Conservation (phyloP, 164 flowering plant species). For the Hamamelis virginiana region DNA sequence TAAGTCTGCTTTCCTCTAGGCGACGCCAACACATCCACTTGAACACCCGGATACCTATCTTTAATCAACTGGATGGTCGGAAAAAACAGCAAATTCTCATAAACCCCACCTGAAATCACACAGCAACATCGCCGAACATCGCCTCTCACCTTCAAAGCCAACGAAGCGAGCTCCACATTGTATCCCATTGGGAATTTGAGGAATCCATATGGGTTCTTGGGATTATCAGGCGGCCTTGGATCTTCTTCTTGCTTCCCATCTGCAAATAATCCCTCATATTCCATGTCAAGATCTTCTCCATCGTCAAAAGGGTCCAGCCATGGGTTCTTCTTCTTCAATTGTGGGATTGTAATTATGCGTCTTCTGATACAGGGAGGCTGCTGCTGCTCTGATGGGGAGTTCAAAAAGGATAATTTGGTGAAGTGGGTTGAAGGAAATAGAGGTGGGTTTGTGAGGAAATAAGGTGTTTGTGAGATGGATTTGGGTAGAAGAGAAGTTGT, state of each 20-base stretch:
- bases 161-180: conserved; percentile 63
- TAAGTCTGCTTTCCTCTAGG: conserved; percentile 76
- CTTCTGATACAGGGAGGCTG: conserved; percentile 16
- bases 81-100: conserved; percentile 80
- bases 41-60: conserved; percentile 92
- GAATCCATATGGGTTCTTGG: conserved; percentile 80
- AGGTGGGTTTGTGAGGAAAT: conserved; percentile 1
- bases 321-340: conserved; percentile 59
- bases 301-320: conserved; percentile 88
- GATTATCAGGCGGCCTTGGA: conserved; percentile 73
- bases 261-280: conserved; percentile 55
- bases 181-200: conserved; percentile 81
- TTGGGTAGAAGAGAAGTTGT: not conserved
- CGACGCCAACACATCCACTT: conserved; percentile 61
- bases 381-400: conserved; percentile 9
- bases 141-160: conserved; percentile 70
- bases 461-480: not conserved
- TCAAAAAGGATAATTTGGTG: conserved; percentile 36
- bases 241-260: conserved; percentile 94
- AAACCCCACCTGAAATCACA: conserved; percentile 76
- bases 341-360: conserved; percentile 18
- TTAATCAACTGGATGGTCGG: conserved; percentile 82
- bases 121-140: conserved; percentile 88
- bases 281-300: conserved; percentile 77
- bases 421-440: conserved; percentile 42